Evolutionary conservation across 345 rosid species (phyloP).

Genomic region (Cardiospermum halicacabum): DNA sequence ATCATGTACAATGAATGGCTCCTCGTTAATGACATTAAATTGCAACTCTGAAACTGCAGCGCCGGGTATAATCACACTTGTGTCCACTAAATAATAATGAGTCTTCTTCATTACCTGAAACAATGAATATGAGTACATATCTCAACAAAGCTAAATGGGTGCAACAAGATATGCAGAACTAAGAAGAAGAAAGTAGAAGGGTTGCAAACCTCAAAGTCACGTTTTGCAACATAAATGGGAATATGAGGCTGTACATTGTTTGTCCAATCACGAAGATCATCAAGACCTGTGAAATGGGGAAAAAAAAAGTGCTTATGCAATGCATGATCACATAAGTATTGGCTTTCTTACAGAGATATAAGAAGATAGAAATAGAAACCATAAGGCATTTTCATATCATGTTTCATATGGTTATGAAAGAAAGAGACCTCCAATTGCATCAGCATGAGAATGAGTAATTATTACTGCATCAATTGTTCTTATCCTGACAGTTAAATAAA

Average conservation of each 20-base stretch:
- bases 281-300: slow-evolving; percentile 62
- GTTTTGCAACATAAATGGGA: slow-evolving; percentile 73
- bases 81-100: slow-evolving; percentile 89
- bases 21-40: slow-evolving; percentile 70
- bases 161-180: background rate
- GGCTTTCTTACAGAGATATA: slow-evolving; percentile 3
- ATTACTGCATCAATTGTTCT: slow-evolving; percentile 96
- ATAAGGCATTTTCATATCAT: slow-evolving; percentile 11
- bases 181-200: background rate
- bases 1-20: slow-evolving; percentile 70
- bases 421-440: slow-evolving; percentile 95
- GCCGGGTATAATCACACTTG: slow-evolving; percentile 67
- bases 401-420: slow-evolving; percentile 14
- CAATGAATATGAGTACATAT: background rate
- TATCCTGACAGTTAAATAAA: slow-evolving; percentile 89
- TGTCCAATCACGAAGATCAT: slow-evolving; percentile 98
- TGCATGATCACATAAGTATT: slow-evolving; percentile 7
- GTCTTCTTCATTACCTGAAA: slow-evolving; percentile 95
- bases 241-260: slow-evolving; percentile 78
- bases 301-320: slow-evolving; percentile 14
- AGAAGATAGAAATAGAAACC: slow-evolving; percentile 9
- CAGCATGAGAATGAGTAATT: slow-evolving; percentile 98
- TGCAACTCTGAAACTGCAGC: slow-evolving; percentile 86
- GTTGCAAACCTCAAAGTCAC: slow-evolving; percentile 69
- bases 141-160: background rate